These are phyloP conservation scores for Adenanthera pavonina DNA, from an alignment of 306 rosid genomes.

Conservation along the genomic window DNA sequence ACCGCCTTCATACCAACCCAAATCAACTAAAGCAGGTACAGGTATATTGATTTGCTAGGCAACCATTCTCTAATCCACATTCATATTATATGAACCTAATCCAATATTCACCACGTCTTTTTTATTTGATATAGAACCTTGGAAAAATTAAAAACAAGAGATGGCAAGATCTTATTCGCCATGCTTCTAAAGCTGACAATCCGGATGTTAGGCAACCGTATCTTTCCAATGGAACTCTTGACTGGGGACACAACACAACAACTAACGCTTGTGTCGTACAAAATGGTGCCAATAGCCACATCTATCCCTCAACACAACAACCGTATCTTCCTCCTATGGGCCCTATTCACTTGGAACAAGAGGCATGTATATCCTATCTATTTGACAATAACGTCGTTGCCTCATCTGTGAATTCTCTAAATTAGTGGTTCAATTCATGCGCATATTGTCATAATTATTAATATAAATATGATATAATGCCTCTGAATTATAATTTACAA, in stretches of 20 bases:
- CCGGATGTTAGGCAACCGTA: conserved; percentile 19
- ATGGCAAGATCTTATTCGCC: conserved; percentile 49
- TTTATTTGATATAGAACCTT: conserved; percentile 46
- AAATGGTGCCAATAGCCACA: too few relatives aligned
- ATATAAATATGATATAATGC: neutral
- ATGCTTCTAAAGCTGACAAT: conserved; percentile 47
- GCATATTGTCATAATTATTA: neutral
- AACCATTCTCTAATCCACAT: neutral
- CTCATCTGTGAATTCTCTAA: neutral
- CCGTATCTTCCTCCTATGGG: too few relatives aligned
- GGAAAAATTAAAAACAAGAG: conserved; percentile 14
- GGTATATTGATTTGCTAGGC: neutral
- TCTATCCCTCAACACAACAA: too few relatives aligned
- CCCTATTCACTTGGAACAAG: neutral
- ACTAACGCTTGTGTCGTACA: too few relatives aligned
- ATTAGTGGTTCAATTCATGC: neutral
- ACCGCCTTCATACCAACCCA: conserved; percentile 13
- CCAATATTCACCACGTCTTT: neutral
- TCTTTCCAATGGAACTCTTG: conserved; percentile 6
- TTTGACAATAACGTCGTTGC: neutral
- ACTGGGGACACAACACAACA: too few relatives aligned
- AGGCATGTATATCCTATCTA: conserved; percentile 33
- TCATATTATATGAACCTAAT: neutral
- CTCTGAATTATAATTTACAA: neutral
- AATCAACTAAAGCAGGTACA: conserved; percentile 39